Base-by-base conservation (phyloP, 2,329 filamentous ascomycete species). In the Sporothrix schenckii region DNA sequence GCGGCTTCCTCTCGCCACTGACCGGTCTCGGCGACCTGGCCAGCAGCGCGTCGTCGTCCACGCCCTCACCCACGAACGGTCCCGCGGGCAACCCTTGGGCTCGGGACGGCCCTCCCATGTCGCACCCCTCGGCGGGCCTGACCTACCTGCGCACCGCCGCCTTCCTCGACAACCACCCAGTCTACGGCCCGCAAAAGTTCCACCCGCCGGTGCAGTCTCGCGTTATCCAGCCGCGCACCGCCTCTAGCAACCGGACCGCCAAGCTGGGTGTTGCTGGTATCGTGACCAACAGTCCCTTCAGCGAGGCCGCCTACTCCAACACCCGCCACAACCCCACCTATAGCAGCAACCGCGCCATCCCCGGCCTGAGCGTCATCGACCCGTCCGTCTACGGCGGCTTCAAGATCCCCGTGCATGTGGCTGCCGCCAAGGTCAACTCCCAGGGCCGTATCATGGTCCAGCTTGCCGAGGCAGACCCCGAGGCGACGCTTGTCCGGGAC, bases 51-150 rank as follows among this genome's bases (percentile, higher is more conserved):
- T 76, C 16, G 73, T 77, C 39, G 77, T 78, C 50, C 70, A 77
- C 44, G 70, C 75, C 54, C 68, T 16, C 52, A 3, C 30, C 77
- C 30, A 3, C 19, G 3, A 49, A n/a, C 47, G 49, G 52, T 65
- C 27, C 19, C 52, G 30, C 72, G 30, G 73, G 74, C 39, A 83
- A 77, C 72, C 84, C 84, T 0, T 88, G 87, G 72, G 82, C 83
- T 13, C 80, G 80, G 63, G 77, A 80, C 16, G 87, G 87, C 1
- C 87, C 87, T n/a, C 88, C 87, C 0, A 80, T 82, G 9, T 87
- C 85, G 24, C 87, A 89, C 74, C 88, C 88, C 4, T 89, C 87
- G 16, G 88, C 85, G 44, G 87, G 87, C 71, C 80, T 89, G 68
- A 88, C 87, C 69, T 89, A 89, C 78, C 80, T 89, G 70, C 85